Evolutionary conservation across 768 basidiomycete species (phyloP), one percentile per base, ranked within the genome.

Genomic region (Mycena vulgaris): DNA sequence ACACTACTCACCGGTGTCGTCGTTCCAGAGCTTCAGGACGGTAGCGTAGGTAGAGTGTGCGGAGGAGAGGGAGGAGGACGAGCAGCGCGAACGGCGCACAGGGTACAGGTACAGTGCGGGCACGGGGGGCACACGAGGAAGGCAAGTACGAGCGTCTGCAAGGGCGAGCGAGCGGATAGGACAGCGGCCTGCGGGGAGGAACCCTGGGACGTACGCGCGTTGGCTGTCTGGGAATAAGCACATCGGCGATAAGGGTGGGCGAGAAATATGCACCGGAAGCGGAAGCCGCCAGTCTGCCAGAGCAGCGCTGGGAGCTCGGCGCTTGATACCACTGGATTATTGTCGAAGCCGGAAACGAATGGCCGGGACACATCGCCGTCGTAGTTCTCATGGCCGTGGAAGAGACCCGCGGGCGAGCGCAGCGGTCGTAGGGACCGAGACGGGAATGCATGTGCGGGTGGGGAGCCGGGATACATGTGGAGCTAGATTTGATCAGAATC

Each of bases 51-150:
- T 33, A 55, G 53, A 55, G 33, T 35, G 35, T 33, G 53, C 53
- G 53, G 33, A 55, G 45, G 45, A 47, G 53, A 55, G 53, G 53
- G 53, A 55, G 53, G 53, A 55, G 53, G 53, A 55, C 53, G 53
- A n/a, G 33, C 33, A 35, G n/a, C 53, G 31, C 53, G 33, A 55
- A 33, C 33, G 53, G 33, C 31, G 53, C 33, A 37, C 53, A 55
- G 53, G 31, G 31, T 35, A 35, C n/a, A n/a, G n/a, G n/a, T n/a
- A n/a, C 2, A 55, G 10, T 17, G 23, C 33, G 53, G 30, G 30
- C 21, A 30, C 51, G 51, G 30, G 52, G 39, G 39, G 39, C 23
- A 47, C 45, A 47, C 40, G 40, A 42, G 40, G 40, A 42, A 42
- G 40, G 40, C 53, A 21, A 55, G 53, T 35, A n/a, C 33, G 31